Evolutionary conservation across 2,329 filamentous ascomycete species (phyloP), one percentile per base, ranked within the genome.

Genomic region (Ramularia collo-cygni): DNA sequence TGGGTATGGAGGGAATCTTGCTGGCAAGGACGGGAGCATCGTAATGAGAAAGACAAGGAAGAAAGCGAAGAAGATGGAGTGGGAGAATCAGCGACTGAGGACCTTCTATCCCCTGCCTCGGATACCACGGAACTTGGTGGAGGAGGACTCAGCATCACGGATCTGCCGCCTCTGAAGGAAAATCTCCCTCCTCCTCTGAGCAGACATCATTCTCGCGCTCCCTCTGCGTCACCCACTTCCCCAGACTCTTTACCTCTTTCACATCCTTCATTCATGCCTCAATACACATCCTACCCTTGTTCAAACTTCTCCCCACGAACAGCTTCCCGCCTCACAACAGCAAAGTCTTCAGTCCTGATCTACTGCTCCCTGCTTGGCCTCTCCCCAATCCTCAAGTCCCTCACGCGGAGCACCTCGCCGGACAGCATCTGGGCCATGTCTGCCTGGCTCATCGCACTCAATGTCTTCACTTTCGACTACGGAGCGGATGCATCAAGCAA

Each of bases 401-500:
- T 98, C n/a, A 98, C 92, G 1, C 77, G 77, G 36, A 95, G 89
- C 4, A 96, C 90, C 4, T 90, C 86, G 6, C 84, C 79, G 40
- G 92, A 98, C 71, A 92, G 84, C 30, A 98, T 98, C 60, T 98
- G 92, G 92, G 87, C 92, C 42, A 84, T 98, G 70, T 92, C 86
- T 36, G 89, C 86, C 57, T 92, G 88, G 80, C 74, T 98, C 31
- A 77, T 98, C 47, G 77, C 85, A 55, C 90, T 95, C 65, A 98
- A 98, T 63, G 87, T 96, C 46, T 93, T 95, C 65, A 95, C 93
- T 62, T 96, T 95, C 59, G 92, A 98, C 70, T 98, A 98, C 63
- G 85, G 86, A 8, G 83, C 85, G 28, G 75, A 77, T 24, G 66
- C 71, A 28, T 72, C 69, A 65, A 77, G 62, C 28, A 74, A 73